phyloP scores from a whole-genome alignment of 352 stramenopile genomes.

The Phytophthora melonis region DNA sequence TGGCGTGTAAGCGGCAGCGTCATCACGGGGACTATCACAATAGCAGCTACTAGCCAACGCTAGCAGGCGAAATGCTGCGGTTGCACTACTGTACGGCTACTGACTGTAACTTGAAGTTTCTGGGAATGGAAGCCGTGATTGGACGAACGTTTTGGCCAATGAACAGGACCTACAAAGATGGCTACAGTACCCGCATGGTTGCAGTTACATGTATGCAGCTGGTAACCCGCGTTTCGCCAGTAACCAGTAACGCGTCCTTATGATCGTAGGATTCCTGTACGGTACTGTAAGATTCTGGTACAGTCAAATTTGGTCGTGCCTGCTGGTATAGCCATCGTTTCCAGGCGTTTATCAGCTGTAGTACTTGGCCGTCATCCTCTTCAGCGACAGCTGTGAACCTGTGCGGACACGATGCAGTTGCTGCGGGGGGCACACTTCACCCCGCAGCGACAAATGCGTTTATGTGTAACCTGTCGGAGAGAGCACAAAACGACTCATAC shows the following conservation, averaged over 20 bases:
- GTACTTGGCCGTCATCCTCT: not conserved
- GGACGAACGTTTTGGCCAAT: not conserved
- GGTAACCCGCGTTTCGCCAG: too few relatives aligned
- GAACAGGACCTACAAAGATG: not conserved
- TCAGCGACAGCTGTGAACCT: not conserved
- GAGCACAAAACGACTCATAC: not conserved
- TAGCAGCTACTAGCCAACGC: too few relatives aligned
- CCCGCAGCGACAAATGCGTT: not conserved
- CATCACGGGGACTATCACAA: too few relatives aligned
- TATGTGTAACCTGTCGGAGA: not conserved
- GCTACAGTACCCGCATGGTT: not conserved
- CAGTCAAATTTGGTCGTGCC: not conserved
- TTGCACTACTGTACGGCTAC: too few relatives aligned
- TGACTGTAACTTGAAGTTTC: not conserved
- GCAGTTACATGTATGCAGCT: too few relatives aligned
- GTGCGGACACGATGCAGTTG: not conserved
- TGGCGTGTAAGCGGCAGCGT: too few relatives aligned
- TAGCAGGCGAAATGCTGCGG: too few relatives aligned
- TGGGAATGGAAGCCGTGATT: not conserved
- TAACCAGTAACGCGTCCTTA: too few relatives aligned
- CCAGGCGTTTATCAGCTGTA: not conserved
- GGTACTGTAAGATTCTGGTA: too few relatives aligned
- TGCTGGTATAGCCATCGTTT: not conserved
- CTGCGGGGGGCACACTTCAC: not conserved
- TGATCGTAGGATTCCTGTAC: too few relatives aligned